Conservation (phyloP, 176 grass and related monocot genomes). For the Avena atlantica region DNA sequence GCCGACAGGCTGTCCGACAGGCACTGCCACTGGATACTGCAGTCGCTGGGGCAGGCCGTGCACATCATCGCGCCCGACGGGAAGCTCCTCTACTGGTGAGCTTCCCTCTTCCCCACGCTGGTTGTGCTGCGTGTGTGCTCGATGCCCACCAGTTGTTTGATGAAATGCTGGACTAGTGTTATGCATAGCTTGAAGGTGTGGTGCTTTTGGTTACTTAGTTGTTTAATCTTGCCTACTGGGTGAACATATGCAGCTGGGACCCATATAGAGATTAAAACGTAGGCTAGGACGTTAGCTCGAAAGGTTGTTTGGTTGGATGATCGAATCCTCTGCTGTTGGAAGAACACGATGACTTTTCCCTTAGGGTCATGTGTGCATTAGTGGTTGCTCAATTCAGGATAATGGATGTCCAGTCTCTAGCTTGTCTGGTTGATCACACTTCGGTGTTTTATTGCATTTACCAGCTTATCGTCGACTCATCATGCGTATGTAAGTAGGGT, state of each 20-base stretch:
- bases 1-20: conserved; percentile 60
- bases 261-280: too few species aligned
- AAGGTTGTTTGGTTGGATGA: not conserved
- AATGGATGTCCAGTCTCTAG: not conserved
- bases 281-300: not conserved
- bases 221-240: not conserved
- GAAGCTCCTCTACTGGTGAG: conserved; percentile 83
- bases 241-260: not conserved
- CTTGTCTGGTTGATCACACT: not conserved
- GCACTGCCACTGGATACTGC: conserved; percentile 74
- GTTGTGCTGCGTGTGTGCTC: not conserved
- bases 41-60: conserved; percentile 86
- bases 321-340: not conserved
- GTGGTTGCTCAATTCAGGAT: conserved; percentile 13
- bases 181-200: not conserved
- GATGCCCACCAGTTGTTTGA: not conserved
- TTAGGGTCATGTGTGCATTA: not conserved
- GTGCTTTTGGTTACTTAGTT: not conserved
- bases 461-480: not conserved
- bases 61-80: conserved; percentile 72
- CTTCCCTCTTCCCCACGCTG: not conserved
- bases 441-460: not conserved
- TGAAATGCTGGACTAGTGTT: not conserved
- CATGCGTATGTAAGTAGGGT: not conserved
- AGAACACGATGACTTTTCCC: not conserved